A percentile compares a stretch with the other conserved stretches of the same genome.
Evolutionary conservation across 371 early-diverging fungal species (phyloP).

Genomic region (Catenaria anguillulae): DNA sequence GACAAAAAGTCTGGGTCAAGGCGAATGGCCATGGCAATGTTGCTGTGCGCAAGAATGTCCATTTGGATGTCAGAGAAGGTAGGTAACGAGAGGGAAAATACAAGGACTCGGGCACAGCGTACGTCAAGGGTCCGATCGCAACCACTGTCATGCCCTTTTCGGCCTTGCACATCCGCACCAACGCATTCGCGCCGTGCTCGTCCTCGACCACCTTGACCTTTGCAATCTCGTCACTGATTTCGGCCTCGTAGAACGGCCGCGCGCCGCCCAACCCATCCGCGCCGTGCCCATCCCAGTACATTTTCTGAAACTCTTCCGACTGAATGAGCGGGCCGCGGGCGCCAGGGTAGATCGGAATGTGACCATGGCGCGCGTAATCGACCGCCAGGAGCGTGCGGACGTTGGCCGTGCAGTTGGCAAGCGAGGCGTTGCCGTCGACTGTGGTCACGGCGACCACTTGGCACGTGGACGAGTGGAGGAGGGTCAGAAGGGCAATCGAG

Average conservation of each 20-base stretch:
- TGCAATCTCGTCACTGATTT: not conserved
- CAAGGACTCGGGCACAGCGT: too few relatives aligned
- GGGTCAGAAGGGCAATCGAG: not conserved
- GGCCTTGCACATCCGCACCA: not conserved
- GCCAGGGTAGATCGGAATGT: not conserved
- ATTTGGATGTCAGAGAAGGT: too few relatives aligned
- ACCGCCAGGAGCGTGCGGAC: not conserved
- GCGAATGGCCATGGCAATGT: not conserved
- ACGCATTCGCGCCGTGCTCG: not conserved
- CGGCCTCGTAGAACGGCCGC: not conserved
- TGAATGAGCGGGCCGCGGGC: not conserved
- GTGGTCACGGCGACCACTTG: not conserved
- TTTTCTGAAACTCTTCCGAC: not conserved
- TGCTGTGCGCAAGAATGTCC: not conserved
- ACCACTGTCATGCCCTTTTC: not conserved
- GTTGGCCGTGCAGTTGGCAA: not conserved
- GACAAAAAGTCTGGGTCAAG: not conserved
- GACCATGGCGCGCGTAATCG: not conserved
- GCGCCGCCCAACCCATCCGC: not conserved
- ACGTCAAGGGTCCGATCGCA: not conserved
- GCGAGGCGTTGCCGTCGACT: conserved; percentile 3
- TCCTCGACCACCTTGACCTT: not conserved
- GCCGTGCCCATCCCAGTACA: not conserved
- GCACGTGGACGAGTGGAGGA: not conserved
- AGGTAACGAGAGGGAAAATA: too few relatives aligned